These are phyloP conservation scores for Globisporangium iwayamae DNA, from an alignment of 352 stramenopile genomes.

Conservation along the genomic window DNA sequence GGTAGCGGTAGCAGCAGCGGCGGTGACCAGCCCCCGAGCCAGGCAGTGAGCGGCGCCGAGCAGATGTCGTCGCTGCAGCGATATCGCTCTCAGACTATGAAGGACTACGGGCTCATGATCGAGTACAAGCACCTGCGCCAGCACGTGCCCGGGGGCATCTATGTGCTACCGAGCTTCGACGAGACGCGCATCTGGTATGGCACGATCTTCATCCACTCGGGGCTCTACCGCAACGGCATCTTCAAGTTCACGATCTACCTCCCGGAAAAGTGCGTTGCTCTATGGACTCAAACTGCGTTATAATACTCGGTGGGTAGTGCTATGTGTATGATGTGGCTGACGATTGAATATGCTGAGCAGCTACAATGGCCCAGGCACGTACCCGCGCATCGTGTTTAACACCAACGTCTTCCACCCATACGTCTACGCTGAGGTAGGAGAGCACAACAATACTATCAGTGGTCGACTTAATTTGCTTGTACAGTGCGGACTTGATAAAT, in stretches of 20 bases:
- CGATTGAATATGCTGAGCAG: conserved; percentile 30
- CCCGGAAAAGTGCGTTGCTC: conserved; percentile 46
- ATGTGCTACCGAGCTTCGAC: conserved; percentile 92
- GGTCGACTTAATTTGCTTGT: neutral
- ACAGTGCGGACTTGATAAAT: neutral
- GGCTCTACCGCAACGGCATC: conserved; percentile 94
- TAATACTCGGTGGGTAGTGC: no score
- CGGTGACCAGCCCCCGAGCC: conserved; percentile 17
- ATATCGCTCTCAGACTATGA: conserved; percentile 86
- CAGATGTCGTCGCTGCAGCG: conserved; percentile 83
- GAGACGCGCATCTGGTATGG: conserved; percentile 92
- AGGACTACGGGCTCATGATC: conserved; percentile 96
- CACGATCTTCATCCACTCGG: conserved; percentile 95
- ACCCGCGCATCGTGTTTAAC: conserved; percentile 92
- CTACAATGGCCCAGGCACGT: conserved; percentile 93
- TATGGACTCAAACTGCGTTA: neutral
- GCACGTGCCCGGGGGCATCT: conserved; percentile 93
- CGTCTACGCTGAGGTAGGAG: conserved; percentile 69
- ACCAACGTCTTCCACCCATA: conserved; percentile 93
- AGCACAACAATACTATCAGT: no score
- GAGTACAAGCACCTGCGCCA: conserved; percentile 97
- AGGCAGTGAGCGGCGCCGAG: conserved; percentile 20
- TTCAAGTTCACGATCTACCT: conserved; percentile 95
- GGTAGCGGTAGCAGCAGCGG: neutral
- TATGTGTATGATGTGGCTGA: conserved; percentile 2